These are phyloP conservation scores for Tetradesmus lagerheimii DNA, from an alignment of 139 green algal species.

Conservation along the genomic window DNA sequence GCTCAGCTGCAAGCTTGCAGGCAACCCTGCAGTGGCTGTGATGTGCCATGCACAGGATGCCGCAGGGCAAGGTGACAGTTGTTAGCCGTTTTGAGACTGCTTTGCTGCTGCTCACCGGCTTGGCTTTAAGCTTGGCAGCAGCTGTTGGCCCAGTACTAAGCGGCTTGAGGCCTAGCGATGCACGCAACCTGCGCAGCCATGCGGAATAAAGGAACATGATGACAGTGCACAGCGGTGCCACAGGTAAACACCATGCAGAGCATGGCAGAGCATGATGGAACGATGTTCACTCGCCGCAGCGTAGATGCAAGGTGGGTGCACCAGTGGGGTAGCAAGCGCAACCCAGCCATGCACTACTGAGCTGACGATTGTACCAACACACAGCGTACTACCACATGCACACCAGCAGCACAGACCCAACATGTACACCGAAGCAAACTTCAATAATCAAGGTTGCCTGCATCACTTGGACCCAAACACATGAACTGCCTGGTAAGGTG, in stretches of 20 bases:
- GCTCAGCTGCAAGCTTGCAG: not conserved
- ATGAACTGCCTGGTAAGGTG: not conserved
- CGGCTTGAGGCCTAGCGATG: constrained; percentile 80
- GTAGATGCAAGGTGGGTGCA: not conserved
- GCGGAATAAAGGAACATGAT: not conserved
- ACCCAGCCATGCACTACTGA: not conserved
- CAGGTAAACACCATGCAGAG: not conserved
- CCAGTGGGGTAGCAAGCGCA: not conserved
- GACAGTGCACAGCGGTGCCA: not conserved
- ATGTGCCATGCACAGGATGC: not conserved
- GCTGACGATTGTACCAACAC: not conserved
- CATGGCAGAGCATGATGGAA: not conserved
- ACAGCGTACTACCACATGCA: not conserved
- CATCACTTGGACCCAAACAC: not conserved
- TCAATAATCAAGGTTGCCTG: not conserved
- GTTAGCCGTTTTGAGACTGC: not conserved
- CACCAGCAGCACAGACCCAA: not conserved
- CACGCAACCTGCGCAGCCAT: constrained; percentile 68
- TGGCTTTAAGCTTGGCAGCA: constrained; percentile 35
- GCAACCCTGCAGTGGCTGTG: not conserved
- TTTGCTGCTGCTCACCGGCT: not conserved
- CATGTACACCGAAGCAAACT: not conserved
- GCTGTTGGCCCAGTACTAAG: constrained; percentile 52
- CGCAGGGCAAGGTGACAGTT: not conserved
- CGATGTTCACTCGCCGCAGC: too few relatives aligned